These are phyloP conservation scores for Pleurotus citrinopileatus DNA, from an alignment of 768 basidiomycete species.

Conservation along the genomic window DNA sequence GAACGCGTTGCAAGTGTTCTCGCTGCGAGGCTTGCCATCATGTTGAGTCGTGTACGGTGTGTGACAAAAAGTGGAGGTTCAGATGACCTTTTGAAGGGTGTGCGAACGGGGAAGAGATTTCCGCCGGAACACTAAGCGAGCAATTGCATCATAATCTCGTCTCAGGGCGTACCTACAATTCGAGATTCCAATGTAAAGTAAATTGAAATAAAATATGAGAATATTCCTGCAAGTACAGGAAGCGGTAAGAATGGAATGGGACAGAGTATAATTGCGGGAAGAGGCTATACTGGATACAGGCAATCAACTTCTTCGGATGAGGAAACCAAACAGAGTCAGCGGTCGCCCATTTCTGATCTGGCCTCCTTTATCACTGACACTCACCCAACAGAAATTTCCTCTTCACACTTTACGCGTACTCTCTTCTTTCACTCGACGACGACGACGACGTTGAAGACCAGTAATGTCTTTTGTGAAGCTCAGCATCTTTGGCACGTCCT, in stretches of 20 bases:
- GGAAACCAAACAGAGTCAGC: background rate
- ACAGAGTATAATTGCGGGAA: no score
- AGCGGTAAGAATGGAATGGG: no score
- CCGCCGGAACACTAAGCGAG: slow-evolving; percentile 8
- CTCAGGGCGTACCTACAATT: slow-evolving; percentile 4
- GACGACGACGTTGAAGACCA: no score
- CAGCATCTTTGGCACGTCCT: slow-evolving; percentile 97
- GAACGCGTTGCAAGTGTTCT: slow-evolving; percentile 33
- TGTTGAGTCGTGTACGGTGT: no score
- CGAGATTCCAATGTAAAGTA: background rate
- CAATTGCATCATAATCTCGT: slow-evolving; percentile 2
- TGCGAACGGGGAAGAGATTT: background rate
- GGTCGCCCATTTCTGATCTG: slow-evolving; percentile 1
- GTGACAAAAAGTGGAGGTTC: background rate
- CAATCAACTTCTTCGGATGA: no score
- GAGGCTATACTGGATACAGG: background rate
- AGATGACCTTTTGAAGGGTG: background rate
- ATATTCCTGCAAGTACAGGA: background rate
- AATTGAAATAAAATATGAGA: background rate
- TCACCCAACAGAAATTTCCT: no score
- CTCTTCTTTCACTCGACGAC: no score
- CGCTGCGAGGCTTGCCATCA: background rate
- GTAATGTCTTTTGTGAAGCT: slow-evolving; percentile 97
- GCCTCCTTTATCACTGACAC: slow-evolving; percentile 1
- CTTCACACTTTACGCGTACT: background rate